These are phyloP conservation scores for Psilocybe subaeruginosa DNA, from an alignment of 768 basidiomycete species.

Conservation along the genomic window DNA sequence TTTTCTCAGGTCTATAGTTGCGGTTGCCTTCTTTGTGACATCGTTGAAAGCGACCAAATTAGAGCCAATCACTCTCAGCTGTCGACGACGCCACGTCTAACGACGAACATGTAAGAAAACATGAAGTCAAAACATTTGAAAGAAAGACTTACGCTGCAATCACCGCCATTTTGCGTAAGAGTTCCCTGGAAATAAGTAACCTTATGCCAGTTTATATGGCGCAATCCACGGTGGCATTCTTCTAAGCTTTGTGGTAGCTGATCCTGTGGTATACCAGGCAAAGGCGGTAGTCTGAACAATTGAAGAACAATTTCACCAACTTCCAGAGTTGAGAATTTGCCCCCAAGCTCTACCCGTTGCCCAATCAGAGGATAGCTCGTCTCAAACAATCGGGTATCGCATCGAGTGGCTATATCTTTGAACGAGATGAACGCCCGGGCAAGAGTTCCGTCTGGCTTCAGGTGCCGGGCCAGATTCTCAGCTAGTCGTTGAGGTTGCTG, in stretches of 20 bases:
- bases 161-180: constrained; percentile 92
- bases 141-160: constrained; percentile 72
- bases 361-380: constrained; percentile 82
- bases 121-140: not conserved
- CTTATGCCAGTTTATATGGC: constrained; percentile 94
- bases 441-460: constrained; percentile 86
- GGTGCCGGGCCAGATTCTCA: constrained; percentile 81
- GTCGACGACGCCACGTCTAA: constrained; percentile 83
- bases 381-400: constrained; percentile 86
- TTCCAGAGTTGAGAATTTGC: constrained; percentile 64
- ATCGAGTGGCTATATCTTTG: constrained; percentile 81
- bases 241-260: constrained; percentile 91
- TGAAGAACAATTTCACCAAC: constrained; percentile 90
- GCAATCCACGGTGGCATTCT: constrained; percentile 86
- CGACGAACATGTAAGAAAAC: constrained; percentile 3
- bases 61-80: constrained; percentile 82
- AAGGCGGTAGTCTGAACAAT: constrained; percentile 85
- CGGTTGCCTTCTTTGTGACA: constrained; percentile 86
- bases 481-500: constrained; percentile 47
- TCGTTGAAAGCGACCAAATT: constrained; percentile 91
- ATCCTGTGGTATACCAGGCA: constrained; percentile 79
- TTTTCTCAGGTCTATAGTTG: constrained; percentile 90
- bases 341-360: constrained; percentile 61
- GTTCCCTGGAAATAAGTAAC: constrained; percentile 92
- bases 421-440: constrained; percentile 89